A percentile compares a stretch with the other conserved stretches of the same genome.
Evolutionary conservation across 2,329 filamentous ascomycete species (phyloP).

Genomic region (Trichoderma brevicompactum): DNA sequence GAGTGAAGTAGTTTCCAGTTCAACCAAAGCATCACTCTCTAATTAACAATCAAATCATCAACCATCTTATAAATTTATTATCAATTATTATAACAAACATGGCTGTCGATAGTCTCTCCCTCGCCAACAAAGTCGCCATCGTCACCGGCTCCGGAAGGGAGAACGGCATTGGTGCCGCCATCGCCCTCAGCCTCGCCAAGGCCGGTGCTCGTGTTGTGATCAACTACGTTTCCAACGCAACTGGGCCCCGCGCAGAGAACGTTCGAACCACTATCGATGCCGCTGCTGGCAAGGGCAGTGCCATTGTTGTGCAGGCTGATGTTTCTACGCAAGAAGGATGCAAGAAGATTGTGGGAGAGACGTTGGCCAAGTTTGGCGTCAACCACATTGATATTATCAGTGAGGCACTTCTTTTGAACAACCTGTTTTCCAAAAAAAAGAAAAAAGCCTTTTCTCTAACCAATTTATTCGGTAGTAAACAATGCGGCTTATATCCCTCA

Average conservation of each 20-base stretch:
- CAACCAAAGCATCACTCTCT: neutral
- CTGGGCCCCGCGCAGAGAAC: constrained; percentile 36
- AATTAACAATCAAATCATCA: neutral
- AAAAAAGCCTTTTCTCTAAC: neutral
- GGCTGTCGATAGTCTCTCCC: constrained; percentile 34
- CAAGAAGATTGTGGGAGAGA: constrained; percentile 10
- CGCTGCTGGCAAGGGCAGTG: neutral
- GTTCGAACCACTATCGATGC: neutral
- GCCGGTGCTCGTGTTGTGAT: constrained; percentile 46
- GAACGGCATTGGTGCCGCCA: constrained; percentile 48
- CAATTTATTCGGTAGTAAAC: neutral
- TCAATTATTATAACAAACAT: neutral
- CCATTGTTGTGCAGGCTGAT: neutral
- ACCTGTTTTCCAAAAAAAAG: neutral
- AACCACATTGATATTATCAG: constrained; percentile 17
- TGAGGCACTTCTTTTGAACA: neutral
- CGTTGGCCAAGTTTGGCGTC: neutral
- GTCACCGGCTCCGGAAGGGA: constrained; percentile 48
- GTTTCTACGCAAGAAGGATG: neutral
- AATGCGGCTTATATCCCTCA: neutral
- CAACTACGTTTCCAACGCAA: constrained; percentile 45
- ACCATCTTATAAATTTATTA: neutral
- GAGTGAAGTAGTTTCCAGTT: neutral
- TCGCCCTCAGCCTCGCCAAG: constrained; percentile 43
- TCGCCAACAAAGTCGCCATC: constrained; percentile 47